These are phyloP conservation scores for Phytopythium ostracodes DNA, from an alignment of 352 stramenopile species.

Conservation along the genomic window DNA sequence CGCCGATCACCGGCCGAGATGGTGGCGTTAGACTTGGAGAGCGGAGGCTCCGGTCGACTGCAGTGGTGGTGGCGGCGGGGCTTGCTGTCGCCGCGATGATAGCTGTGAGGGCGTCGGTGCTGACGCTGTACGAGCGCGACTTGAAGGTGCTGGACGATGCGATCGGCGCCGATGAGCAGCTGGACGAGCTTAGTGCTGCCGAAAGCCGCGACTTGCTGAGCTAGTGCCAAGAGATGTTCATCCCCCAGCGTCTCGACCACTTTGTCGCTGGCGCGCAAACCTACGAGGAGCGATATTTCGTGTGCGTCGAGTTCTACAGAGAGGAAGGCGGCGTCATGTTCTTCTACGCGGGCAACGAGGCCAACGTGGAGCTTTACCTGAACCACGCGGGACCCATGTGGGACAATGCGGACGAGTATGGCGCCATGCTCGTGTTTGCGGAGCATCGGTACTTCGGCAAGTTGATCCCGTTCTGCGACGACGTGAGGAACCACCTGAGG, in stretches of 20 bases:
- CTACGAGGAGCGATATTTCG: too few relatives aligned
- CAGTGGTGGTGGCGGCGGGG: not conserved
- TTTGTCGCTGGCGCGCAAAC: too few relatives aligned
- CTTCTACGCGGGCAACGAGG: conserved; percentile 76
- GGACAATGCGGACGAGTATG: conserved; percentile 85
- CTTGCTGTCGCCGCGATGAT: not conserved
- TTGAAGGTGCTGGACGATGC: not conserved
- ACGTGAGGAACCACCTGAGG: conserved; percentile 44
- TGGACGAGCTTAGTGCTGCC: not conserved
- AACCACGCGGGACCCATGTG: conserved; percentile 93
- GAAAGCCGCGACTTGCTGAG: not conserved
- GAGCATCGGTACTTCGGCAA: conserved; percentile 95
- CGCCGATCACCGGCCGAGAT: not conserved
- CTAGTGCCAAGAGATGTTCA: not conserved
- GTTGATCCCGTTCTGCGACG: conserved; percentile 57
- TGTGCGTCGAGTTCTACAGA: too few relatives aligned
- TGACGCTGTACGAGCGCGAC: not conserved
- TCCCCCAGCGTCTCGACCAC: too few relatives aligned
- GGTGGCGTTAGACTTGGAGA: not conserved
- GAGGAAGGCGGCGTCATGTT: too few relatives aligned
- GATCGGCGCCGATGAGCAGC: not conserved
- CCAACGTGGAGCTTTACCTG: conserved; percentile 89
- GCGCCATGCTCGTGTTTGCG: conserved; percentile 89
- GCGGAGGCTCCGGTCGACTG: not conserved
- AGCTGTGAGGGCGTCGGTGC: not conserved